Percentiles rank a stretch among this genome's conserved stretches.
Evolutionary conservation across 1,284 basidiomycete species (phyloP).

Genomic region (Rhizoctonia solani): DNA sequence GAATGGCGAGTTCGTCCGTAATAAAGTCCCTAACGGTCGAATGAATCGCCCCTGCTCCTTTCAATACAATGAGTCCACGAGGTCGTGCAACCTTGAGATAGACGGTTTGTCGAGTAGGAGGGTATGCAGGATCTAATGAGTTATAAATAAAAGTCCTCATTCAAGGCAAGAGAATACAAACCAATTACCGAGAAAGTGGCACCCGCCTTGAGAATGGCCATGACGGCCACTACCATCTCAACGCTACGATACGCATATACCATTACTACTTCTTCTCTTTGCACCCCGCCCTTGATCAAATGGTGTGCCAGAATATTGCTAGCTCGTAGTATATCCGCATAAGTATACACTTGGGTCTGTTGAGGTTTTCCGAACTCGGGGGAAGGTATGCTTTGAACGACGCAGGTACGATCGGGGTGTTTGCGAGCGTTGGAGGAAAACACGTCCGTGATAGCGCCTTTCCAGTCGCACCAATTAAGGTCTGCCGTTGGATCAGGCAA

Average conservation of each 20-base stretch:
- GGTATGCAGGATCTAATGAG: slow-evolving; percentile 89
- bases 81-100: slow-evolving; percentile 95
- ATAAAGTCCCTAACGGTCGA: slow-evolving; percentile 88
- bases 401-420: slow-evolving; percentile 80
- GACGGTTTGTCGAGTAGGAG: slow-evolving; percentile 90
- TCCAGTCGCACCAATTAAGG: slow-evolving; percentile 96
- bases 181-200: slow-evolving; percentile 98
- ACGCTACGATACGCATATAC: slow-evolving; percentile 98
- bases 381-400: slow-evolving; percentile 74
- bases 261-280: slow-evolving; percentile 97
- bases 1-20: slow-evolving; percentile 77
- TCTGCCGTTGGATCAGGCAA: slow-evolving; percentile 88
- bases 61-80: slow-evolving; percentile 89
- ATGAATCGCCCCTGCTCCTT: slow-evolving; percentile 84
- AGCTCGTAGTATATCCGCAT: slow-evolving; percentile 80
- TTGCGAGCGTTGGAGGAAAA: slow-evolving; percentile 81
- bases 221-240: slow-evolving; percentile 95
- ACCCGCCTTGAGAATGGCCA: slow-evolving; percentile 96
- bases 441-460: slow-evolving; percentile 93
- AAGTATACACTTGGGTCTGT: slow-evolving; percentile 68
- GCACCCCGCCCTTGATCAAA: slow-evolving; percentile 80
- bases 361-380: slow-evolving; percentile 50
- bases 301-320: slow-evolving; percentile 93
- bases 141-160: slow-evolving; percentile 3
- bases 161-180: slow-evolving; percentile 47